A percentile compares a stretch with the other conserved stretches of the same genome.
These are phyloP conservation scores for Fusarium sp. DNA, from an alignment of 2,329 filamentous ascomycete species.

Conservation along the genomic window DNA sequence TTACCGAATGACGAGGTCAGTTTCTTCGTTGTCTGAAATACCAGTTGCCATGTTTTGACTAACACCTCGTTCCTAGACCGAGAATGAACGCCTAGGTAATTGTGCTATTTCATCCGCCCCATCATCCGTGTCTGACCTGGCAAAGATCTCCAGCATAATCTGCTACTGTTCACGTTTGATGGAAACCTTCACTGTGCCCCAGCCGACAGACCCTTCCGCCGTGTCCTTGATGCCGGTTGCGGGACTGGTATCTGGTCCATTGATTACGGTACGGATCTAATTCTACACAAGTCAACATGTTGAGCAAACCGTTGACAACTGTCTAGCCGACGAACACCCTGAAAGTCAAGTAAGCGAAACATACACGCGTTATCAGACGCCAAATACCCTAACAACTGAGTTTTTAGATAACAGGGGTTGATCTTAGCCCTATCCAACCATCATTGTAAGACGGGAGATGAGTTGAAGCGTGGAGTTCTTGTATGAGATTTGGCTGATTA, in stretches of 20 bases:
- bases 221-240: not conserved
- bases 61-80: not conserved
- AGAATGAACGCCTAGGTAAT: not conserved
- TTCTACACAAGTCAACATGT: not conserved
- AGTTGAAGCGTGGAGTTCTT: not conserved
- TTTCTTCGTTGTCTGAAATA: not conserved
- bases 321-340: not conserved
- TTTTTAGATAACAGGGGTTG: not conserved
- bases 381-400: not conserved
- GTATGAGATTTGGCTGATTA: accelerated
- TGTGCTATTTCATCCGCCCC: no score
- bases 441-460: not conserved
- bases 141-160: not conserved
- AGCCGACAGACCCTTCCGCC: not conserved
- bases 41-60: not conserved
- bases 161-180: not conserved
- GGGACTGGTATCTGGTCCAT: not conserved
- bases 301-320: not conserved
- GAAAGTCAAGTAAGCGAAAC: not conserved
- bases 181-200: not conserved
- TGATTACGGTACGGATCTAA: not conserved
- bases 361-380: not conserved
- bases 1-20: not conserved
- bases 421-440: not conserved
- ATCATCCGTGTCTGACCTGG: not conserved